Conservation (phyloP, 306 rosid genomes). For the Styphnolobium japonicum region DNA sequence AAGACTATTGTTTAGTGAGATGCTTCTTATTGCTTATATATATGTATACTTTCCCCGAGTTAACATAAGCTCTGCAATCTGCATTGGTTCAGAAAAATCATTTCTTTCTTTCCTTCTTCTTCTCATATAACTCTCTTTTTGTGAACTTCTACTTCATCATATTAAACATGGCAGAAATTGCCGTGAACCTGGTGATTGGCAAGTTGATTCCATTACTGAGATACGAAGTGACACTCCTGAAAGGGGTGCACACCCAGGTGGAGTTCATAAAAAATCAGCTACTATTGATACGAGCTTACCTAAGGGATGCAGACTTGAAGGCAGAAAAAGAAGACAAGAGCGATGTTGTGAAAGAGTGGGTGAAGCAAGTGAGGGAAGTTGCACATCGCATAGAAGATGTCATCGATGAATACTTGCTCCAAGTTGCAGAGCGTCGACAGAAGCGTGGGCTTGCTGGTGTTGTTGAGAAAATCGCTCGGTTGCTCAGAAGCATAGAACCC, state of each 20-base stretch:
- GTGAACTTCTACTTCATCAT: no score
- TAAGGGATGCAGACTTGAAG: slow-evolving; percentile 9
- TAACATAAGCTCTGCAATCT: no score
- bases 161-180: neutral
- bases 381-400: slow-evolving; percentile 11
- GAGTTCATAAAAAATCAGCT: neutral
- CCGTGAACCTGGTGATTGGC: neutral
- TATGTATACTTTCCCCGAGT: no score
- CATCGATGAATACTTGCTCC: neutral
- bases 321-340: neutral
- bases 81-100: no score
- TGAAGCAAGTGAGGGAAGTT: neutral
- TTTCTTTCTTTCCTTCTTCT: no score
- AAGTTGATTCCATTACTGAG: neutral
- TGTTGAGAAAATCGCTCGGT: neutral
- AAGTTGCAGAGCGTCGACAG: neutral
- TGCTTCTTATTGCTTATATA: no score
- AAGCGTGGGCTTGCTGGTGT: neutral
- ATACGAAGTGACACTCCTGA: neutral
- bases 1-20: no score
- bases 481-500: neutral
- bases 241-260: neutral
- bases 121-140: no score
- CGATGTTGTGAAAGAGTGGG: neutral
- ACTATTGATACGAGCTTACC: neutral